Evolutionary conservation across 2,329 filamentous ascomycete species (phyloP).

Genomic region (Alternaria brassicae): DNA sequence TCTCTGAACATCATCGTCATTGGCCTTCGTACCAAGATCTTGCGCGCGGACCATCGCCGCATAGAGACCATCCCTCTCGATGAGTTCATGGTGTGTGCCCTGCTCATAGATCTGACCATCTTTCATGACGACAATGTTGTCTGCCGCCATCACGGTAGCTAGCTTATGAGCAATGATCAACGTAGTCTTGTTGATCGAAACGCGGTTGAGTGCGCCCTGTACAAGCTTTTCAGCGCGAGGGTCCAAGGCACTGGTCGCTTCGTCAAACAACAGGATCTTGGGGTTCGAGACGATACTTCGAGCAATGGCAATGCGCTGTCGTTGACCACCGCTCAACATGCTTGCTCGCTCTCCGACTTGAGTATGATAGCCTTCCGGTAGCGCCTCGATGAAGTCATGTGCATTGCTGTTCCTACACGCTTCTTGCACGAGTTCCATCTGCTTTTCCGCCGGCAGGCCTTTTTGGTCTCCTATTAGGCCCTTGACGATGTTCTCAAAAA

Average conservation of each 20-base stretch:
- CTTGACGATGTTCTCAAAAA: conserved; percentile 58
- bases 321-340: conserved; percentile 74
- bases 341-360: conserved; percentile 3
- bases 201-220: conserved; percentile 86
- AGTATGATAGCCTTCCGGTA: not conserved
- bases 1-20: not conserved
- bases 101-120: conserved; percentile 72
- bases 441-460: not conserved
- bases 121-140: conserved; percentile 71
- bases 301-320: conserved; percentile 94
- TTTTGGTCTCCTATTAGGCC: conserved; percentile 44
- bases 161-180: conserved; percentile 94
- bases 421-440: not conserved
- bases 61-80: conserved; percentile 12
- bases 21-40: conserved; percentile 33
- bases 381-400: not conserved
- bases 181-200: conserved; percentile 83
- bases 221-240: conserved; percentile 94
- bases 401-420: conserved; percentile 1
- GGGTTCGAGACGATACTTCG: conserved; percentile 88
- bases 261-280: conserved; percentile 88
- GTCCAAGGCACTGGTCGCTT: conserved; percentile 91
- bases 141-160: conserved; percentile 70
- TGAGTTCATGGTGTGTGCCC: conserved; percentile 58
- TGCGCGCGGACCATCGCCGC: conserved; percentile 17